Percentiles rank a stretch among this genome's conserved stretches.
phyloP scores from a whole-genome alignment of 2,329 filamentous ascomycete species.

The Colletotrichum sp. region DNA sequence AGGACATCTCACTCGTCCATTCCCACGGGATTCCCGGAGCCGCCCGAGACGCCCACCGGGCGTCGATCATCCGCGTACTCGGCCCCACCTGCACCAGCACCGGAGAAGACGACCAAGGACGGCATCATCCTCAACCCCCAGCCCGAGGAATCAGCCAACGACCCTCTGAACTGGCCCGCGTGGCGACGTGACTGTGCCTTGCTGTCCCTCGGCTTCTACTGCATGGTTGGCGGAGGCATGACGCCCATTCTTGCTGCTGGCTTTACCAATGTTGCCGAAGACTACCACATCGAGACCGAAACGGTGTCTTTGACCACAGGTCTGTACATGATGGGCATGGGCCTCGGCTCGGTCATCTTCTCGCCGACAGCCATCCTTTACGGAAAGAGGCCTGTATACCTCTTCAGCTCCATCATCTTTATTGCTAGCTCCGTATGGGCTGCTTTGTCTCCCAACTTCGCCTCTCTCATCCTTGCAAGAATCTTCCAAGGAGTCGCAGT shows the following conservation, averaged over 20 bases:
- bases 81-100: constrained; percentile 6
- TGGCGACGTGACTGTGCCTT: constrained; percentile 83
- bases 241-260: constrained; percentile 90
- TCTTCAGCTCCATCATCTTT: constrained; percentile 79
- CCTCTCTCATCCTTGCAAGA: constrained; percentile 79
- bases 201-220: constrained; percentile 86
- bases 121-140: constrained; percentile 92
- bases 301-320: constrained; percentile 87
- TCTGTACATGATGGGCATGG: constrained; percentile 92
- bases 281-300: constrained; percentile 69
- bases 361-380: constrained; percentile 91
- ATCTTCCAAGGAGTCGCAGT: constrained; percentile 89
- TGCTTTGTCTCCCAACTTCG: constrained; percentile 80
- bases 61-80: constrained; percentile 2
- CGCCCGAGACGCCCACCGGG: constrained; percentile 20
- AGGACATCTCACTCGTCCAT: constrained; percentile 65
- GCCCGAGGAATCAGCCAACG: constrained; percentile 87
- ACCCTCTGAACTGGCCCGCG: constrained; percentile 89
- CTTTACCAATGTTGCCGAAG: constrained; percentile 78
- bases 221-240: constrained; percentile 91
- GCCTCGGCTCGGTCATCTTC: constrained; percentile 81
- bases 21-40: constrained; percentile 43
- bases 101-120: constrained; percentile 77
- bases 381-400: constrained; percentile 90
- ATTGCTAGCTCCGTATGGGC: constrained; percentile 82